These are phyloP conservation scores for Botrytis sinoallii DNA, from an alignment of 2,329 filamentous ascomycete species.

Conservation along the genomic window DNA sequence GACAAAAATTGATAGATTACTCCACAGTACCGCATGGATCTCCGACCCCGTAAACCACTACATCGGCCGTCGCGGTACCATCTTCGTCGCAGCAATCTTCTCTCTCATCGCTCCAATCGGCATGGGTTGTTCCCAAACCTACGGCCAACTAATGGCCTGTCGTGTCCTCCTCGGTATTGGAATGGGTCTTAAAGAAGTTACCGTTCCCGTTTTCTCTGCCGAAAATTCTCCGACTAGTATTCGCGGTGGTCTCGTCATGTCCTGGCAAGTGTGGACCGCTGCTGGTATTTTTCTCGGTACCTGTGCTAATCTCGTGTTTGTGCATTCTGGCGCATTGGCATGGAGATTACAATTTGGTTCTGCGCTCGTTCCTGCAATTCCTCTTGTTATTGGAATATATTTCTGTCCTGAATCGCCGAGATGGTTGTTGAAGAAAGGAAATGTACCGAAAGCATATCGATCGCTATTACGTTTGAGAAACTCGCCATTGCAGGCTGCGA, in stretches of 20 bases:
- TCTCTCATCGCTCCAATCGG: conserved; percentile 61
- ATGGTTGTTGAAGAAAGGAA: conserved; percentile 63
- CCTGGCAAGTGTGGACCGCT: conserved; percentile 51
- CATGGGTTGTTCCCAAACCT: conserved; percentile 56
- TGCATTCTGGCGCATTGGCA: conserved; percentile 53
- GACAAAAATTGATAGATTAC: background rate
- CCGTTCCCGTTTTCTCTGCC: conserved; percentile 50
- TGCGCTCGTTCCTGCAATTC: conserved; percentile 62
- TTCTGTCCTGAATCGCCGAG: conserved; percentile 64
- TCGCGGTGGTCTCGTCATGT: conserved; percentile 55
- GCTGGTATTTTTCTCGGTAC: conserved; percentile 66
- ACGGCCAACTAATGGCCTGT: conserved; percentile 54
- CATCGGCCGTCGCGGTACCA: conserved; percentile 60
- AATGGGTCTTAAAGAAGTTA: conserved; percentile 57
- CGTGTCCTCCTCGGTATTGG: conserved; percentile 58
- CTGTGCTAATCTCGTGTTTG: conserved; percentile 62
- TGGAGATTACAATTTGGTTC: conserved; percentile 65
- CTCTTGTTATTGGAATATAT: conserved; percentile 54
- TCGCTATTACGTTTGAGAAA: conserved; percentile 58
- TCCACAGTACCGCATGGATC: conserved; percentile 49
- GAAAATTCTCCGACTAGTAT: conserved; percentile 54
- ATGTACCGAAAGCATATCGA: conserved; percentile 51
- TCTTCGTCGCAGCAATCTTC: conserved; percentile 61
- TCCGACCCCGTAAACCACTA: conserved; percentile 59
- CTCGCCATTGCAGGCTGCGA: conserved; percentile 56